Conservation (phyloP, 108 stramenopile species). For the Mediolabrus comicus region DNA sequence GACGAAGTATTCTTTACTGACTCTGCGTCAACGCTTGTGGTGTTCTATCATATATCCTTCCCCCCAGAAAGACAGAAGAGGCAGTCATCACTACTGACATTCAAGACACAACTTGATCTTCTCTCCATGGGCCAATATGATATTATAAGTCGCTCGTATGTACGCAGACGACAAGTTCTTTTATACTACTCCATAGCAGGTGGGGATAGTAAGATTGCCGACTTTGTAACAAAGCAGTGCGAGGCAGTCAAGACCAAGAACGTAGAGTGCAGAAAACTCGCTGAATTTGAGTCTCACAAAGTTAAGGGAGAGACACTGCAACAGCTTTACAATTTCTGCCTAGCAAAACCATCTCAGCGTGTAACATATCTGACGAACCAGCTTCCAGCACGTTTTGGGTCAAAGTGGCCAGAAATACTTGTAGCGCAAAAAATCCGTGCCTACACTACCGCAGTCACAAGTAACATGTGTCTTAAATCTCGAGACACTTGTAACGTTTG, state of each 20-base stretch:
- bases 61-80: conserved; percentile 20
- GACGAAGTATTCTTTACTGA: conserved; percentile 8
- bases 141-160: conserved; percentile 29
- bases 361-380: conserved; percentile 42
- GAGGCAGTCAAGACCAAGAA: conserved; percentile 13
- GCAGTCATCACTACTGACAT: conserved; percentile 15
- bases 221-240: conserved; percentile 22
- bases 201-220: conserved; percentile 19
- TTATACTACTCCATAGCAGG: conserved; percentile 33
- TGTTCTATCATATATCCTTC: conserved; percentile 39
- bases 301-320: conserved; percentile 38
- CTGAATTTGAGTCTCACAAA: conserved; percentile 17
- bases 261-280: conserved; percentile 22
- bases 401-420: conserved; percentile 21
- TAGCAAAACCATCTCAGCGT: conserved; percentile 21
- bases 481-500: conserved; percentile 44
- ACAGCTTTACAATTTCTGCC: conserved; percentile 35
- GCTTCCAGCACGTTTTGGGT: conserved; percentile 16
- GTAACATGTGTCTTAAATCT: conserved; percentile 46
- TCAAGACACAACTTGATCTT: conserved; percentile 37
- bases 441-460: conserved; percentile 41
- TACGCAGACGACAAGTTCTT: conserved; percentile 20
- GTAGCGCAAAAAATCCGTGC: conserved; percentile 40
- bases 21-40: conserved; percentile 20
- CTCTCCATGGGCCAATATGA: conserved; percentile 43